Conservation (phyloP, 768 basidiomycete genomes). For the Nidula microcarpa region DNA sequence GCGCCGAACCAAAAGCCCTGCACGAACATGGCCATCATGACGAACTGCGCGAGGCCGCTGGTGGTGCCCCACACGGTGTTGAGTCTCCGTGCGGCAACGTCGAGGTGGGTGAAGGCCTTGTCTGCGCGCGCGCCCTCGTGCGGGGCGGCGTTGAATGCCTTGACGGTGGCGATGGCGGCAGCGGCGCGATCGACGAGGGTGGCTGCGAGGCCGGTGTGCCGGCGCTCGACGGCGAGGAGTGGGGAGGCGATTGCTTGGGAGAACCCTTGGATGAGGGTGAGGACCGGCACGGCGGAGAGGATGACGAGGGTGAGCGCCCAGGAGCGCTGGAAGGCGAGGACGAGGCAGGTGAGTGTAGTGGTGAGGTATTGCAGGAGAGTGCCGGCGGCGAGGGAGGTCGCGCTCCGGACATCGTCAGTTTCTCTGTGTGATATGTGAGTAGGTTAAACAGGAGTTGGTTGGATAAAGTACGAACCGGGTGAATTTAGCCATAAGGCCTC, state of each 20-base stretch:
- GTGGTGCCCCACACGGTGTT: constrained; percentile 76
- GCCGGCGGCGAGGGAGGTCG: constrained; percentile 77
- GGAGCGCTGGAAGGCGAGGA: constrained; percentile 78
- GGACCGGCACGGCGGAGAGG: constrained; percentile 81
- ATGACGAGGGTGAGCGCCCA: constrained; percentile 89
- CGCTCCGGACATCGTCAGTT: constrained; percentile 89
- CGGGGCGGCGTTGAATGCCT: constrained; percentile 80
- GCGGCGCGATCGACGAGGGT: constrained; percentile 78
- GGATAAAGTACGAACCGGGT: constrained; percentile 75
- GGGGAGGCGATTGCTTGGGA: constrained; percentile 71
- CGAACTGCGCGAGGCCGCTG: constrained; percentile 69
- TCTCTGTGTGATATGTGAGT: constrained; percentile 50
- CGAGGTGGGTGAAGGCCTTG: constrained; percentile 39
- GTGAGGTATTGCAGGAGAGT: constrained; percentile 77
- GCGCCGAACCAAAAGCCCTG: constrained; percentile 96
- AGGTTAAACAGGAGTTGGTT: constrained; percentile 31
- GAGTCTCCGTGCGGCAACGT: constrained; percentile 46
- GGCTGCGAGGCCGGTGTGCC: constrained; percentile 65
- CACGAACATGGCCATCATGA: constrained; percentile 90
- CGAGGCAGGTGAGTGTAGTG: constrained; percentile 74
- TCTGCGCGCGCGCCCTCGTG: constrained; percentile 43
- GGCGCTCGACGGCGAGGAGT: constrained; percentile 63
- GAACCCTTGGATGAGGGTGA: constrained; percentile 71
- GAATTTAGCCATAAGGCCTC: constrained; percentile 92
- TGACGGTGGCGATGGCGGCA: constrained; percentile 82